Conservation (phyloP, 768 basidiomycete species). For the Neoboletus brunneissimus region DNA sequence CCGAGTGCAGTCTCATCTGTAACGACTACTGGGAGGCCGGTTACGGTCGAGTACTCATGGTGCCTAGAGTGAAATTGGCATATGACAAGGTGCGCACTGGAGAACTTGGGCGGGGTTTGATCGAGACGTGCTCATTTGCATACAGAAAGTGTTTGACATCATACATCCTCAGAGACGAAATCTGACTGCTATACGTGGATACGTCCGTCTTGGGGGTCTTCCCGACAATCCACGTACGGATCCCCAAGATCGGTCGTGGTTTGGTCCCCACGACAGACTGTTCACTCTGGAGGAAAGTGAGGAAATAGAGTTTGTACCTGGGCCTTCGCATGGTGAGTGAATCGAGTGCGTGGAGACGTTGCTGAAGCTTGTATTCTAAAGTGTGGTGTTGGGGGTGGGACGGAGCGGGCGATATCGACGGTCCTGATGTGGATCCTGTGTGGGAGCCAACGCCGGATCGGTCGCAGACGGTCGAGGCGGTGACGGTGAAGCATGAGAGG, state of each 20-base stretch:
- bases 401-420: constrained; percentile 95
- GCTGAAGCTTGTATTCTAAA: constrained; percentile 28
- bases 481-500: constrained; percentile 71
- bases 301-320: constrained; percentile 69
- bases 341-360: background rate
- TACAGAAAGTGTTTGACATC: constrained; percentile 87
- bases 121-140: no score
- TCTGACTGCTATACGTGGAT: constrained; percentile 93
- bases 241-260: constrained; percentile 97
- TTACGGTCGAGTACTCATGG: constrained; percentile 97
- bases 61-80: constrained; percentile 92
- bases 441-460: constrained; percentile 85
- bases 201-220: constrained; percentile 90
- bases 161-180: constrained; percentile 90
- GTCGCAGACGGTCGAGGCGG: constrained; percentile 54
- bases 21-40: constrained; percentile 98
- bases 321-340: constrained; percentile 76
- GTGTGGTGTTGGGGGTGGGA: constrained; percentile 99
- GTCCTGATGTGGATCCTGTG: constrained; percentile 96
- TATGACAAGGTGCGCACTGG: constrained; percentile 72
- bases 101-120: no score
- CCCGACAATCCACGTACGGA: constrained; percentile 96
- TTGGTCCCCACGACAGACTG: constrained; percentile 92
- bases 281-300: constrained; percentile 88
- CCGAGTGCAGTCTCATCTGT: constrained; percentile 94